phyloP scores from a whole-genome alignment of 345 rosid genomes.

The Brassica rapa region DNA sequence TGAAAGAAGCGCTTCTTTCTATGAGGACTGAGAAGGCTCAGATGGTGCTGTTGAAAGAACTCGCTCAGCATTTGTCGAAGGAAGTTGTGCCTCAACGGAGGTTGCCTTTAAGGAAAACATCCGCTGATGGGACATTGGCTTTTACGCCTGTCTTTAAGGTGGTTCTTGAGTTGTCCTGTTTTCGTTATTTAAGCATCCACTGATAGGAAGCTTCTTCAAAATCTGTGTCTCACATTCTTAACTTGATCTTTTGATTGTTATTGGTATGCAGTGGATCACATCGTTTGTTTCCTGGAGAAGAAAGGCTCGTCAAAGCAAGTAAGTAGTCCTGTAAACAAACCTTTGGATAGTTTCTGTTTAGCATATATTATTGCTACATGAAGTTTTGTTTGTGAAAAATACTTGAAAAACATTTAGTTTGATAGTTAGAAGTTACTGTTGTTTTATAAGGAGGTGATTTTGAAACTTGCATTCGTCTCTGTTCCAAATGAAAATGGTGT shows the following conservation, averaged over 20 bases:
- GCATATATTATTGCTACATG: neutral
- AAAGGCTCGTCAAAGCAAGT: conserved; percentile 85
- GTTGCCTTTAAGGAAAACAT: conserved; percentile 52
- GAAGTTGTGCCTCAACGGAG: conserved; percentile 65
- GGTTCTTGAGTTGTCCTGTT: conserved; percentile 14
- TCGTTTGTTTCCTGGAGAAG: conserved; percentile 85
- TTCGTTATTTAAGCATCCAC: neutral
- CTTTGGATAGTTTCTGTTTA: neutral
- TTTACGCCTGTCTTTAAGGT: conserved; percentile 81
- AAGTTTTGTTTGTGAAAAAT: neutral
- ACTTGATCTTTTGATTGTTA: neutral
- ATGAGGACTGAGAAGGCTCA: conserved; percentile 94
- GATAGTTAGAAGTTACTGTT: neutral
- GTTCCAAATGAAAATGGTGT: conserved; percentile 16
- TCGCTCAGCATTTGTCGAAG: conserved; percentile 88
- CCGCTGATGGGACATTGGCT: conserved; percentile 47
- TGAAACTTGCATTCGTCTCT: neutral
- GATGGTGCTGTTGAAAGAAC: conserved; percentile 81
- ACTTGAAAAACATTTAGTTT: too few species aligned
- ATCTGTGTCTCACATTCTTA: neutral
- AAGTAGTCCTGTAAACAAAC: conserved; percentile 43
- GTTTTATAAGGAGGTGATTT: neutral
- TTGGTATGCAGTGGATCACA: conserved; percentile 63
- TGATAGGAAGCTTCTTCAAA: neutral
- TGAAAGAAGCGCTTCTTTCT: conserved; percentile 86